These are phyloP conservation scores for Fraxinus xanthoxyloides DNA, from an alignment of 305 asterid genomes.

Conservation along the genomic window DNA sequence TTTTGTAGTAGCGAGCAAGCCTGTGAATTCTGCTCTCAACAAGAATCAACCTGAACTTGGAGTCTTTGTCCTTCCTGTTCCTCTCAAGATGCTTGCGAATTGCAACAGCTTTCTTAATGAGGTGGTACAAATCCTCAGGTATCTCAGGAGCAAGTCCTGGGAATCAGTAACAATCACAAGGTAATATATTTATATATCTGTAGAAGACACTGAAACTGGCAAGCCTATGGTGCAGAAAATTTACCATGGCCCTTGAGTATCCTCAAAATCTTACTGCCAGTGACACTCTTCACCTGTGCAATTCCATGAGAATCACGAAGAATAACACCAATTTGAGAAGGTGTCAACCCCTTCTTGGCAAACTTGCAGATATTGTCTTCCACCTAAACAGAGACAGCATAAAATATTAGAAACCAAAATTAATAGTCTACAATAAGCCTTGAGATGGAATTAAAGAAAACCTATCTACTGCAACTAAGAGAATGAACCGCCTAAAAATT, in stretches of 20 bases:
- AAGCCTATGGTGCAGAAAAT: not conserved
- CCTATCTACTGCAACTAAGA: not conserved
- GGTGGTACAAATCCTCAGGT: conserved; percentile 62
- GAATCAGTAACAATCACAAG: not conserved
- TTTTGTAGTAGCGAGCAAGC: conserved; percentile 64
- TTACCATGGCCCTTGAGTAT: conserved; percentile 61
- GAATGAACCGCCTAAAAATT: not conserved
- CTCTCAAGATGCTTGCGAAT: conserved; percentile 69
- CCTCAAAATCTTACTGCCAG: conserved; percentile 65
- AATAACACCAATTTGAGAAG: conserved; percentile 61
- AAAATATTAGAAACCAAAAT: not conserved
- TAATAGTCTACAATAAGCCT: not conserved
- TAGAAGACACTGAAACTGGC: not conserved
- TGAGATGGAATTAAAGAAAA: not conserved
- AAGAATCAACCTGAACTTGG: conserved; percentile 61
- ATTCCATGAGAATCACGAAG: conserved; percentile 73
- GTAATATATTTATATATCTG: not conserved
- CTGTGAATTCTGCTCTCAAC: conserved; percentile 70
- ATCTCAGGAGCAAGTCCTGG: conserved; percentile 72
- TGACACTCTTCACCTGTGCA: conserved; percentile 29
- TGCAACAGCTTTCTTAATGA: conserved; percentile 67
- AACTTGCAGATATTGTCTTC: conserved; percentile 12
- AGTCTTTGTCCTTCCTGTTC: conserved; percentile 64
- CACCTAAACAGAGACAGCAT: not conserved
- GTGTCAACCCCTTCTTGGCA: conserved; percentile 57